These are phyloP conservation scores for Sideroxylon spinosum DNA, from an alignment of 179 eudicot genomes.

Conservation along the genomic window DNA sequence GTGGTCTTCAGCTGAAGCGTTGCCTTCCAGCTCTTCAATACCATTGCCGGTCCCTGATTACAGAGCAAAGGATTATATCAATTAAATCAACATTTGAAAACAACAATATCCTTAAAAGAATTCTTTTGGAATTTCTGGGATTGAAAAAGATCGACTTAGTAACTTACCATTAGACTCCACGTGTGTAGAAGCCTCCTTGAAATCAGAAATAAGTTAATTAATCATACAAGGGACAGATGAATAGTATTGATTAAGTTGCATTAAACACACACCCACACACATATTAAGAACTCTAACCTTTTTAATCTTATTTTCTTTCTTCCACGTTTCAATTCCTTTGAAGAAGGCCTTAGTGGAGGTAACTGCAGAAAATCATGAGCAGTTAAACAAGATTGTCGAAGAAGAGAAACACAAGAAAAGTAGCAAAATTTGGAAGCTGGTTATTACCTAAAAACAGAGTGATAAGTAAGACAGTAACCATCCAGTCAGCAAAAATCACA, in stretches of 20 bases:
- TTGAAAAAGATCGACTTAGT: not conserved
- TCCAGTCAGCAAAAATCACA: constrained; percentile 75
- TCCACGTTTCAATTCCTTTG: constrained; percentile 64
- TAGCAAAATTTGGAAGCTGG: not conserved
- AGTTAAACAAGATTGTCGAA: not conserved
- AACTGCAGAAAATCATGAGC: constrained; percentile 29
- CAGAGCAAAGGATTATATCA: constrained; percentile 8
- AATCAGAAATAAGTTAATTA: no score
- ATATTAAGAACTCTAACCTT: constrained; percentile 21
- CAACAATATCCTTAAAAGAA: not conserved
- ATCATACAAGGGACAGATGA: no score
- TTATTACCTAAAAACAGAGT: constrained; percentile 50
- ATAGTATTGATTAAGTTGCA: no score
- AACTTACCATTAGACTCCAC: no score
- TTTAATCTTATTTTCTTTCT: constrained; percentile 50
- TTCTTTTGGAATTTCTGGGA: not conserved
- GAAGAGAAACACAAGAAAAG: not conserved
- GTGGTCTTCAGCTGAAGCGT: constrained; percentile 29
- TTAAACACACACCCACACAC: no score
- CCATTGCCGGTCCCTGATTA: constrained; percentile 2
- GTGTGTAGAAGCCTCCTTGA: no score
- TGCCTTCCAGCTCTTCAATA: constrained; percentile 29
- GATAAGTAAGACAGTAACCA: constrained; percentile 66
- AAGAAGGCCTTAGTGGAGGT: constrained; percentile 61
- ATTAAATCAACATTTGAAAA: not conserved